These are phyloP conservation scores for Farysia itapuensis DNA, from an alignment of 1,284 basidiomycete species.

Conservation along the genomic window DNA sequence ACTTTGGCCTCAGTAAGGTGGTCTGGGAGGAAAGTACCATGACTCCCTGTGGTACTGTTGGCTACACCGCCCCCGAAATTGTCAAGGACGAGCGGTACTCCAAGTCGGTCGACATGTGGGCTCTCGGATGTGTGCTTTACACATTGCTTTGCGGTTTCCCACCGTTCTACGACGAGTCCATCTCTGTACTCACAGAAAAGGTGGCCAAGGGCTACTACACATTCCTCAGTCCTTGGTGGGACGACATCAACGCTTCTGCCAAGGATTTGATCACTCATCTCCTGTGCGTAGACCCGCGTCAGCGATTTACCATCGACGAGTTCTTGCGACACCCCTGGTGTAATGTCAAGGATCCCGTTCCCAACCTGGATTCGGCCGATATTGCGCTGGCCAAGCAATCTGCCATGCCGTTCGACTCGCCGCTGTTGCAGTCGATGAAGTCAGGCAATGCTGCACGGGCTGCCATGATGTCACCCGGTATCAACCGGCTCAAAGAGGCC, in stretches of 20 bases:
- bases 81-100: slow-evolving; percentile 99
- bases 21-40: slow-evolving; percentile 99
- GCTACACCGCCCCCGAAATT: slow-evolving; percentile 98
- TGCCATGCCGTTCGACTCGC: slow-evolving; percentile 79
- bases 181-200: slow-evolving; percentile 96
- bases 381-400: slow-evolving; percentile 50
- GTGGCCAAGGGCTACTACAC: slow-evolving; percentile 97
- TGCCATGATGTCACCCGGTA: slow-evolving; percentile 79
- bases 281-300: slow-evolving; percentile 90
- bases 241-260: slow-evolving; percentile 84
- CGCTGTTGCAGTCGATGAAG: slow-evolving; percentile 77
- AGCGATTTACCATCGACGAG: slow-evolving; percentile 96
- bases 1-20: slow-evolving; percentile 96
- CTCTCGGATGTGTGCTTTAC: slow-evolving; percentile 95
- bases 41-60: slow-evolving; percentile 98
- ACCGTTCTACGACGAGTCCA: slow-evolving; percentile 98
- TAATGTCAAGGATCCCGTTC: slow-evolving; percentile 62
- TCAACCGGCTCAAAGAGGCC: slow-evolving; percentile 83
- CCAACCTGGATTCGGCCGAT: slow-evolving; percentile 54
- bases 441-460: slow-evolving; percentile 62
- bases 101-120: slow-evolving; percentile 99
- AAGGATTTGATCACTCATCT: slow-evolving; percentile 95
- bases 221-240: slow-evolving; percentile 99
- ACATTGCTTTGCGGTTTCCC: slow-evolving; percentile 98
- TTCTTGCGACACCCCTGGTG: slow-evolving; percentile 98